A percentile compares a stretch with the other conserved stretches of the same genome.
These are phyloP conservation scores for Blastobotrys terrestris DNA, from an alignment of 805 yeast genomes.

Conservation along the genomic window DNA sequence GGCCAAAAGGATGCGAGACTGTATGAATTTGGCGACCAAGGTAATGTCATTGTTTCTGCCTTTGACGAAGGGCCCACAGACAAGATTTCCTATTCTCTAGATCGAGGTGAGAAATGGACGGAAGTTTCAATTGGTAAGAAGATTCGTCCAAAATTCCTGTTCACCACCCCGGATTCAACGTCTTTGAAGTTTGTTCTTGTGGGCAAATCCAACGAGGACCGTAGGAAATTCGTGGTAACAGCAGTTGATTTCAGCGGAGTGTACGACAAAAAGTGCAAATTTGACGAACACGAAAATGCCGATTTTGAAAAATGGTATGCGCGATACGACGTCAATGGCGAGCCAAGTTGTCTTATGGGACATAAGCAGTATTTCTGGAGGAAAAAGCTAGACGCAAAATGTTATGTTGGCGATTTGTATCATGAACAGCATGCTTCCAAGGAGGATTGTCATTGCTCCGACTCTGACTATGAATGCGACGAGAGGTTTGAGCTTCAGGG, in stretches of 20 bases:
- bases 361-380: constrained; percentile 56
- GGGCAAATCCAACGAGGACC: constrained; percentile 31
- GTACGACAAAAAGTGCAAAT: constrained; percentile 21
- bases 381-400: constrained; percentile 58
- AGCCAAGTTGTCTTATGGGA: constrained; percentile 57
- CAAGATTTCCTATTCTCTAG: constrained; percentile 51
- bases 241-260: constrained; percentile 43
- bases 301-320: constrained; percentile 68
- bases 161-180: constrained; percentile 67
- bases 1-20: constrained; percentile 47
- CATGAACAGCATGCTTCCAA: constrained; percentile 37
- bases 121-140: constrained; percentile 41
- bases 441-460: constrained; percentile 58
- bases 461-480: constrained; percentile 66
- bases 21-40: constrained; percentile 69
- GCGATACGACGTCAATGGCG: constrained; percentile 30
- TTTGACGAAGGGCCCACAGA: constrained; percentile 33
- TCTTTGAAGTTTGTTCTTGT: constrained; percentile 50
- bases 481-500: constrained; percentile 39
- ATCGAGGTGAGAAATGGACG: constrained; percentile 68
- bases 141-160: constrained; percentile 38
- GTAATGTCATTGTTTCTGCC: constrained; percentile 61
- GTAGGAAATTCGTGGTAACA: constrained; percentile 44
- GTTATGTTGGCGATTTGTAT: constrained; percentile 44
- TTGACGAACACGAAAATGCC: constrained; percentile 20